Evolutionary conservation across 257 asterid species (phyloP), one percentile per base, ranked within the genome.

Genomic region (Anisodus tanguticus): DNA sequence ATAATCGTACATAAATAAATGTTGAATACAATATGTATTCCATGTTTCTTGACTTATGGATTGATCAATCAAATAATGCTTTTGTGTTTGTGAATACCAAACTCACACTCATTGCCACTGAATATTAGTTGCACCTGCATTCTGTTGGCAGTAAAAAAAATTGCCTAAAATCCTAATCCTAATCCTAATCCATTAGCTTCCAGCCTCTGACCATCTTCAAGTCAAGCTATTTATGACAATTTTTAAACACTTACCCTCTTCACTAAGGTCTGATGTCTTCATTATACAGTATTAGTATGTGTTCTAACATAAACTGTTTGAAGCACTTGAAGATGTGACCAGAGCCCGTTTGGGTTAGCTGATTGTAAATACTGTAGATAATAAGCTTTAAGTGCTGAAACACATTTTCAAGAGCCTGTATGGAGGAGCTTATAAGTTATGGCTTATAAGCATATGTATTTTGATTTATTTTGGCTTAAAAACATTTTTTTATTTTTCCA

Each of bases 1-100:
- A 71, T 43, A 64, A 64, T 64, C 6, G 74, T 67, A 71, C 57
- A 70, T n/a, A 70, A 70, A 43, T 70, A 43, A 19, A 15, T 16
- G 49, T 72, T 59, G 9, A 47, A 43, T 45, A 2, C 59, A 74
- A 19, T 83, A 35, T 82, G 47, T 79, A 10, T 64, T 54, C 57
- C 79, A 43, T 71, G 17, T 43, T n/a, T 71, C 79, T 43, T 9
- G 57, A 71, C 55, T 71, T 71, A 0, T 9, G 37, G 15, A 71
- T 71, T 71, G 58, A 9, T 43, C 9, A 71, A 71, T 19, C 35
- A 43, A 43, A 4, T 39, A 22, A 70, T 70, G 79, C 3, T n/a
- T 43, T 70, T 41, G 9, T 70, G 79, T 69, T 41, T 70, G 41
- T 70, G 8, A 41, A 41, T 17, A 41, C 55, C 31, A 39, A 69